Evolutionary conservation across 2,329 filamentous ascomycete genomes (phyloP).

Genomic region (Hypoxylon sp.): DNA sequence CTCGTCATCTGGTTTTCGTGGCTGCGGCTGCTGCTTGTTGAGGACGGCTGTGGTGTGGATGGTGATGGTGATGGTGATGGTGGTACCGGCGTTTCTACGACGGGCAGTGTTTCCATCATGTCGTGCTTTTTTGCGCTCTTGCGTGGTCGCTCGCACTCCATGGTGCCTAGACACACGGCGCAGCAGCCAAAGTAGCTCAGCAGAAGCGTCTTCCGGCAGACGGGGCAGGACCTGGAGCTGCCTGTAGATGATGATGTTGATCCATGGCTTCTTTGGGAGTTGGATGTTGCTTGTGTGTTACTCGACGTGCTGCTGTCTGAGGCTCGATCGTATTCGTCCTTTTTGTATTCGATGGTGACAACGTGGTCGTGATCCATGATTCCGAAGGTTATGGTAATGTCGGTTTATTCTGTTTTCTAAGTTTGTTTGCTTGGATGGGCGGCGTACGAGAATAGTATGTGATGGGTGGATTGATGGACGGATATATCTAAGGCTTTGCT

Average conservation of each 20-base stretch:
- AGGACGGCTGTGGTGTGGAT: neutral
- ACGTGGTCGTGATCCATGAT: conserved; percentile 28
- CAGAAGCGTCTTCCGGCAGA: conserved; percentile 34
- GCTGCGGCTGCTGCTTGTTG: neutral
- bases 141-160: conserved; percentile 7
- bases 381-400: too few relatives aligned
- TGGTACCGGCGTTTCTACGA: neutral
- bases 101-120: conserved; percentile 1
- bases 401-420: too few relatives aligned
- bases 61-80: neutral
- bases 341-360: conserved; percentile 19
- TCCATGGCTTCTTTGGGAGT: neutral
- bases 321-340: conserved; percentile 10
- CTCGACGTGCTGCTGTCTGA: conserved; percentile 5
- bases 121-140: neutral
- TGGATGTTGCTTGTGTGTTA: neutral
- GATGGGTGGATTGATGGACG: neutral
- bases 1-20: neutral
- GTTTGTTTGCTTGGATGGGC: neutral
- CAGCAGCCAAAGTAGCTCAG: conserved; percentile 39
- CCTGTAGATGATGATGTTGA: neutral
- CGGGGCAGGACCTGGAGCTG: conserved; percentile 22
- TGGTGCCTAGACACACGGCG: conserved; percentile 29
- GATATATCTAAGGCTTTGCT: neutral
- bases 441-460: neutral